A percentile compares a stretch with the other conserved stretches of the same genome.
phyloP scores from a whole-genome alignment of 441 rosid genomes.

The Iberis amara region DNA sequence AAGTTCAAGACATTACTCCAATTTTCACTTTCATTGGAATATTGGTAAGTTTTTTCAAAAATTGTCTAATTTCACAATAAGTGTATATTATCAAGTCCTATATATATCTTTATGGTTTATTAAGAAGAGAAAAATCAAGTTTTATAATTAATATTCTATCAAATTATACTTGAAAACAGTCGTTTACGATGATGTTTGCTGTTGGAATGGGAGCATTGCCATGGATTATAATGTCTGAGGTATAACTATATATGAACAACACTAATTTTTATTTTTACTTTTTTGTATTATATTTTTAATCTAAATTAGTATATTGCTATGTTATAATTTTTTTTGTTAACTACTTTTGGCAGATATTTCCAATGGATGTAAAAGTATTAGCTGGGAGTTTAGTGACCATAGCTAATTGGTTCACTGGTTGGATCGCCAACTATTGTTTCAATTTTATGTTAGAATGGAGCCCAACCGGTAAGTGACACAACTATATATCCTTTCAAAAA shows the following conservation, averaged over 20 bases:
- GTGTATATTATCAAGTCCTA: no score
- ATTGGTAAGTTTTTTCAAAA: constrained; percentile 17
- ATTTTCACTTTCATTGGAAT: constrained; percentile 30
- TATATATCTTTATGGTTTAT: constrained; percentile 1
- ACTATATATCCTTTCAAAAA: no score
- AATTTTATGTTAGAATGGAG: constrained; percentile 42
- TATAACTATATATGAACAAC: constrained; percentile 15
- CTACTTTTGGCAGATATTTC: constrained; percentile 41
- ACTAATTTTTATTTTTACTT: background rate
- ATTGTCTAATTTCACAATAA: no score
- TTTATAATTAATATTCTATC: no score
- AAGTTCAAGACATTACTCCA: constrained; percentile 9
- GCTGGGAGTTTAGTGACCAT: constrained; percentile 43
- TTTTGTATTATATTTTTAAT: background rate
- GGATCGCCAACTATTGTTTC: constrained; percentile 36
- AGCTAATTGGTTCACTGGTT: constrained; percentile 38
- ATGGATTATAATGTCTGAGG: constrained; percentile 70
- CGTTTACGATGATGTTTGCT: constrained; percentile 26
- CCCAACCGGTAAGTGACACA: constrained; percentile 32
- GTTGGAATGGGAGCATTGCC: constrained; percentile 57
- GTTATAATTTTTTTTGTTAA: no score
- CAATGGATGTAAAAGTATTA: constrained; percentile 36
- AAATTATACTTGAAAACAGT: no score
- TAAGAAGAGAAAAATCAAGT: background rate
- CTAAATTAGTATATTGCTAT: background rate